These are phyloP conservation scores for Phialophora tarda DNA, from an alignment of 2,329 filamentous ascomycete genomes.

Conservation along the genomic window DNA sequence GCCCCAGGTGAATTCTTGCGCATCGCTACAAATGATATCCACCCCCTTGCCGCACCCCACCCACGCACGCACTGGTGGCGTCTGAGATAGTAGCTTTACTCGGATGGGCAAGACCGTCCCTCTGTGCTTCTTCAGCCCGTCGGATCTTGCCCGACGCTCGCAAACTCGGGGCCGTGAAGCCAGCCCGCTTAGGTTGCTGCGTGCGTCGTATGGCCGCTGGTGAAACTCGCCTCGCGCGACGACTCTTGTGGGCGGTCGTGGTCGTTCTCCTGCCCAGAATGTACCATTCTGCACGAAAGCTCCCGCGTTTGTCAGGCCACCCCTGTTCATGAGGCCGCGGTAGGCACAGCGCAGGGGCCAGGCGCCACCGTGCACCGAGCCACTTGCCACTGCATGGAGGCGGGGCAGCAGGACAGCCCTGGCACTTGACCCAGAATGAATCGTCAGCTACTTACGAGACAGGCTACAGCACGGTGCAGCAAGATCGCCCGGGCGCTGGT, in stretches of 20 bases:
- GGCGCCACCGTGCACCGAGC: background rate
- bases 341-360: background rate
- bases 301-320: background rate
- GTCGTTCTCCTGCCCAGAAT: too few species aligned
- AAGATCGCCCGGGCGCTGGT: background rate
- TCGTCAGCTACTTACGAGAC: background rate
- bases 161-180: background rate
- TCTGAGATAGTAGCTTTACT: background rate
- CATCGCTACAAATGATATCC: background rate
- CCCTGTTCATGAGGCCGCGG: too few species aligned
- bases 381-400: conserved; percentile 1
- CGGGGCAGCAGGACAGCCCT: background rate
- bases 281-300: background rate
- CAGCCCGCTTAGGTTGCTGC: background rate
- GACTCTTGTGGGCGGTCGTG: background rate
- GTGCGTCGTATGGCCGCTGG: background rate
- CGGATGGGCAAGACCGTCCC: conserved; percentile 5
- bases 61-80: background rate
- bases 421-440: background rate
- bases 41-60: background rate
- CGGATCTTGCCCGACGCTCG: conserved; percentile 1
- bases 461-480: background rate
- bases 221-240: background rate
- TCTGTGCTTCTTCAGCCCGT: background rate
- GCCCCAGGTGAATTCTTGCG: background rate